Evolutionary conservation across 202 grass and related monocot genomes (phyloP), one percentile per base, ranked within the genome.

Genomic region (Schoenoplectus triqueter): DNA sequence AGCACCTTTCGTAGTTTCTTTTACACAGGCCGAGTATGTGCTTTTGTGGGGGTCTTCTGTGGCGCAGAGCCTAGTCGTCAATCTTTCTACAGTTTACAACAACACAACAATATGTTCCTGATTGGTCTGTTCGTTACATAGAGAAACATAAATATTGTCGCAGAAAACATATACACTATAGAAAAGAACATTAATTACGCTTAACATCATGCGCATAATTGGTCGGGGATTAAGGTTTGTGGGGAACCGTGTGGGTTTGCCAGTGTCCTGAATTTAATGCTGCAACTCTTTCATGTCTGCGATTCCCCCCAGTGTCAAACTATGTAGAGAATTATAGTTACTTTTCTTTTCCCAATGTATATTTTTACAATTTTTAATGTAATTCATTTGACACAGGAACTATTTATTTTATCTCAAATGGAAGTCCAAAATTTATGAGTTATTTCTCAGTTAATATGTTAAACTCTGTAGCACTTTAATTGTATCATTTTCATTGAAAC

Each of bases 131-230:
- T 52, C 8, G 47, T 9, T 73, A 21, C 70, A 73, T 11, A 21
- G 14, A 73, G 59, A 84, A 10, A 9, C 19, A 62, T 11, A 62
- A 60, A 84, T 14, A 8, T 42, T 42, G 61, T 18, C 41, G 6
- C 40, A 71, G 5, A 84, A 59, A 54, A 63, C 6, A 18, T 62
- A 62, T n/a, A 18, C 10, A 7, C 41, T 46, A n/a, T 31, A 1
- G 44, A 13, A 31, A 61, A 62, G 66, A 68, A 42, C 59, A 67
- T 74, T 87, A 87, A 87, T 77, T 63, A 56, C 73, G 79, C 65
- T 55, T 73, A 66, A 75, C 78, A 87, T 76, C 86, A 87, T 54
- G 79, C 79, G 68, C 66, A 87, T 87, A 67, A 83, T 87, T 87
- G 66, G 78, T 77, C 80, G 67, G 86, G 52, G 68, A 77, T 66